These are phyloP conservation scores for Meyerozyma carpophila DNA, from an alignment of 1,139 yeast genomes.

Conservation along the genomic window DNA sequence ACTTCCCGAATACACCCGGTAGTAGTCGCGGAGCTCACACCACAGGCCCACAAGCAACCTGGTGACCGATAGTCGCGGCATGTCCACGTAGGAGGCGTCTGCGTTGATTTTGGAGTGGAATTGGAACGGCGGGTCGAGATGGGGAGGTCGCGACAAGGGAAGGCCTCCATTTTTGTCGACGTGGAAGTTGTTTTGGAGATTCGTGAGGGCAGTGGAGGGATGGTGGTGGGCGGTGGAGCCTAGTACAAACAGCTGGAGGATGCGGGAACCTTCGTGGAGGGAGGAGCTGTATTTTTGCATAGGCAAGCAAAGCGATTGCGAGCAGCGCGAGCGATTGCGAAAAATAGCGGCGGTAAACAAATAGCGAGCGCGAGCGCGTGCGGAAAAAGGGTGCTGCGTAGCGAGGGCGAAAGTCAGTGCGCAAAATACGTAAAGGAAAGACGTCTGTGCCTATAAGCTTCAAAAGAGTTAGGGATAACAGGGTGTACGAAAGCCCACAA, in stretches of 20 bases:
- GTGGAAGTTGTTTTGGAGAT: constrained; percentile 10
- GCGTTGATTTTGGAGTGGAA: constrained; percentile 20
- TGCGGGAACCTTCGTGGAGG: not conserved
- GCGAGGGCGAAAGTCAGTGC: too few relatives aligned
- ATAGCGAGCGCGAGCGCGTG: too few relatives aligned
- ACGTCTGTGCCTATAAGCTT: too few relatives aligned
- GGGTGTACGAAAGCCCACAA: too few relatives aligned
- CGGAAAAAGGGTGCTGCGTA: not conserved
- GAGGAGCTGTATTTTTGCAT: too few relatives aligned
- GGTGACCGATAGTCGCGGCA: constrained; percentile 43
- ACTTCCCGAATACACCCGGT: constrained; percentile 36
- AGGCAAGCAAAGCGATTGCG: too few relatives aligned
- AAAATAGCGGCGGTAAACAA: too few relatives aligned
- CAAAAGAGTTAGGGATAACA: too few relatives aligned
- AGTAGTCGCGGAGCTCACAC: constrained; percentile 49
- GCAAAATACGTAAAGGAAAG: too few relatives aligned
- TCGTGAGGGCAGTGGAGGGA: constrained; percentile 3
- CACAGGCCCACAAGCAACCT: constrained; percentile 41
- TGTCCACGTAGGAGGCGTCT: constrained; percentile 18
- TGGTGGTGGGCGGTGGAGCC: not conserved
- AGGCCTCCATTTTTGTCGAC: constrained; percentile 4
- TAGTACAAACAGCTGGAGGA: not conserved
- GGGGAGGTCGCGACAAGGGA: constrained; percentile 8
- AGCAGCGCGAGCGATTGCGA: too few relatives aligned
- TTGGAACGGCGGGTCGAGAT: constrained; percentile 17